Base-by-base conservation (phyloP, 2,329 filamentous ascomycete genomes). In the Ceratocystis diversiconidia region DNA sequence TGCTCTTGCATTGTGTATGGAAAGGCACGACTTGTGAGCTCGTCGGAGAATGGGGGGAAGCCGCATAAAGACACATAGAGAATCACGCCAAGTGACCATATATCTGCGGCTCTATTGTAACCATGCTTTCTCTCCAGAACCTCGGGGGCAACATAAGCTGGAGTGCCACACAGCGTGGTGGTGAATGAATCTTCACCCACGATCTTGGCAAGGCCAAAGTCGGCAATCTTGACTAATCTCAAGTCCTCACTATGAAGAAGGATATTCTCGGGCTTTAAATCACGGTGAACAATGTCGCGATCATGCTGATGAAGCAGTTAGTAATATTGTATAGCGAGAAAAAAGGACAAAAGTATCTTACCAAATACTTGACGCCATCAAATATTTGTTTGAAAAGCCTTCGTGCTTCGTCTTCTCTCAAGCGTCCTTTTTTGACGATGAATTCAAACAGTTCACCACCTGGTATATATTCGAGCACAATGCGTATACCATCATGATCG, bases 131-230 rank as follows among this genome's bases (percentile, higher is more conserved):
- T 19, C 72, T 91, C 88, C 3, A 99, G 79, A 66, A 99, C 96
- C 74, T 99, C 94, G 0, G 94, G 94, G 0, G 95, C 94, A 68
- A 97, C 92, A 73, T 99, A 96, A 74, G 89, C 94, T 5, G 92
- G 94, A n/a, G 94, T 99, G 69, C 94, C 94, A 73, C 94, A 94
- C 69, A 99, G 78, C 0, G 94, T 97, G 0, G 92, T 96, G 1
- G 94, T 97, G 73, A 99, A 99, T 0, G 92, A 96, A 73, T 96
- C 91, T 74, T 99, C 94, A 69, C 95, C 95, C 70, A 99, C 96
- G 70, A 99, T 97, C 77, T 99, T 99, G 52, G 94, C 92, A 46
- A 99, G 81, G 59, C 94, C 94, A 75, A 99, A 99, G 75, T 99
- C 94, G 22, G 92, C 94, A 68, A 99, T 78, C 76, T 99, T 99